phyloP scores from a whole-genome alignment of 2,329 filamentous ascomycete genomes.

The Venturiaceae sp. region DNA sequence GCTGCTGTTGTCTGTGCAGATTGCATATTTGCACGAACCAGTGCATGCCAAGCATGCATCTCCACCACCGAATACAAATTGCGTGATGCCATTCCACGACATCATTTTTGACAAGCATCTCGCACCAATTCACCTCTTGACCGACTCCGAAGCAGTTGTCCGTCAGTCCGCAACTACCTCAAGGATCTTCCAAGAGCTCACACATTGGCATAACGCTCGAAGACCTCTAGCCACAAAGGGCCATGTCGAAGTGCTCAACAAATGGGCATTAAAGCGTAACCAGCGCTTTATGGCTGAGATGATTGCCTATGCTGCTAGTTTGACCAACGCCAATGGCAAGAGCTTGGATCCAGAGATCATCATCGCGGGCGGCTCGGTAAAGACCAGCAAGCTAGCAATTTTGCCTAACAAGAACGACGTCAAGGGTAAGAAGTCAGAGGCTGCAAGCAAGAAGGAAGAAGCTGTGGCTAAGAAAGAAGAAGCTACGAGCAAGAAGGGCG shows the following conservation, averaged over 20 bases:
- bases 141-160: constrained; percentile 21
- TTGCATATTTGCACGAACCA: not conserved
- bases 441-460: not conserved
- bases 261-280: constrained; percentile 27
- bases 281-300: constrained; percentile 61
- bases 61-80: not conserved
- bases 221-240: constrained; percentile 35
- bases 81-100: constrained; percentile 38
- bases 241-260: constrained; percentile 14
- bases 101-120: constrained; percentile 38
- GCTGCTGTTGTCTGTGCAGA: not conserved
- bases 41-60: not conserved
- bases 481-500: not conserved
- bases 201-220: constrained; percentile 56
- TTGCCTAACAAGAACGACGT: not conserved
- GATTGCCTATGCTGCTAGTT: constrained; percentile 57
- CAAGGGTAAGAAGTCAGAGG: constrained; percentile 3
- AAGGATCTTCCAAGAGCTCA: constrained; percentile 36
- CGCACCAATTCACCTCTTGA: constrained; percentile 29
- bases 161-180: constrained; percentile 21
- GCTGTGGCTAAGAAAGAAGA: not conserved
- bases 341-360: constrained; percentile 55
- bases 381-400: constrained; percentile 10
- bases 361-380: constrained; percentile 31
- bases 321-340: constrained; percentile 56